Evolutionary conservation across 1,139 yeast genomes (phyloP).

Genomic region (Sugiyamaella grinbergsii): DNA sequence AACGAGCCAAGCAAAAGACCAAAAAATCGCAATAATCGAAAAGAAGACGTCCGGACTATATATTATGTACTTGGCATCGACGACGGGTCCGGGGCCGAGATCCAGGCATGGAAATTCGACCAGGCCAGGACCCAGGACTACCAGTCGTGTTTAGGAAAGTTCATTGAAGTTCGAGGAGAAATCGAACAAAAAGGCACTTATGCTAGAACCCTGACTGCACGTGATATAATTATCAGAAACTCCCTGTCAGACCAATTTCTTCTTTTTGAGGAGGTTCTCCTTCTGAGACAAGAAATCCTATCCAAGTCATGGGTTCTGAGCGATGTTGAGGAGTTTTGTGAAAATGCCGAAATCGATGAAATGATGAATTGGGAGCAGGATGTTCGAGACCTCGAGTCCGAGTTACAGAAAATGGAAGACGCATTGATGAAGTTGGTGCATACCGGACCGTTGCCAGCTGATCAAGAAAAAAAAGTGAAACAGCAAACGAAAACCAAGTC

Average conservation of each 20-base stretch:
- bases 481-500: neutral
- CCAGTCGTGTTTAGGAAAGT: constrained; percentile 12
- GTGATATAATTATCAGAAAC: constrained; percentile 21
- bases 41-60: neutral
- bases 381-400: too few species aligned
- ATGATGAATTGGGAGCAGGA: neutral
- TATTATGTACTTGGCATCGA: constrained; percentile 19
- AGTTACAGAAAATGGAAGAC: too few species aligned
- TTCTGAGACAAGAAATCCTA: constrained; percentile 25
- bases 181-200: constrained; percentile 15
- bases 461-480: neutral
- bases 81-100: constrained; percentile 26
- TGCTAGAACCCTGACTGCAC: constrained; percentile 23
- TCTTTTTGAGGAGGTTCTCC: constrained; percentile 25
- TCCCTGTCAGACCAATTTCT: constrained; percentile 20
- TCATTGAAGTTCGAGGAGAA: constrained; percentile 28
- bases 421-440: too few species aligned
- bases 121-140: constrained; percentile 9
- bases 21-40: too few species aligned
- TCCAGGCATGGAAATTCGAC: constrained; percentile 3
- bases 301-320: constrained; percentile 27
- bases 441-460: too few species aligned
- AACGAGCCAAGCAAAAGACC: too few species aligned
- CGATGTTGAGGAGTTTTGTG: constrained; percentile 9
- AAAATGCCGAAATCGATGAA: neutral